Evolutionary conservation across 2,329 filamentous ascomycete genomes (phyloP), one percentile per base, ranked within the genome.

Genomic region (Cercospora canescens): DNA sequence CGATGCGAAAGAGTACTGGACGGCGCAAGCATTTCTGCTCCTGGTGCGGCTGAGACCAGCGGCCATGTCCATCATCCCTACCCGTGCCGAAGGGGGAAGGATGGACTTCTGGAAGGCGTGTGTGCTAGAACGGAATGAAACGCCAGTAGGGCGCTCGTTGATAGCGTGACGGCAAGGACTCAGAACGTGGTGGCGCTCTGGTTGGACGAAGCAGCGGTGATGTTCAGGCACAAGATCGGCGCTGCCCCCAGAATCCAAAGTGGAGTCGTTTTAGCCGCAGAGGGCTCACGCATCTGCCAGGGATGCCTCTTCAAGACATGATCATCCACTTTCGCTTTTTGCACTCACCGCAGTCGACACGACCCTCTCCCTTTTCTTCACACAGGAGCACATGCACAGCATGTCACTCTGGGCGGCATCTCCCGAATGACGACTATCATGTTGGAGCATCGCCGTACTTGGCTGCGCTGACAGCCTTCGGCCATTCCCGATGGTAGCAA

Each of bases 221-320:
- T 56, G 32, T 32, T 56, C 52, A 56, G 52, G 52, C 52, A 56
- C 52, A 35, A 18, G 52, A 56, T 32, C 28, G 34, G 52, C 32
- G 50, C 26, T 7, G 50, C n/a, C 50, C 50, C 41, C 41, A 45
- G 41, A 45, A 14, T 24, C n/a, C 52, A 56, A 32, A 56, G 28
- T 35, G 52, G 52, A 18, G 52, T 18, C 28, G 7, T 18, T 56
- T 56, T 56, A 56, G 52, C 35, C 52, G 18, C 52, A 18, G 21
- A 56, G 52, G 52, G 52, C 52, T 56, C n/a, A n/a, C n/a, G n/a
- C n/a, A n/a, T n/a, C n/a, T n/a, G 52, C 8, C 48, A 26, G 52
- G 52, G 30, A 56, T 56, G 32, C 52, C 52, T 56, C n/a, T 56
- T 56, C 52, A 24, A 56, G 52, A 35, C 30, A 56, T 24, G 52